These are phyloP conservation scores for Cladorrhinum sp. DNA, from an alignment of 2,329 filamentous ascomycete species.

Conservation along the genomic window DNA sequence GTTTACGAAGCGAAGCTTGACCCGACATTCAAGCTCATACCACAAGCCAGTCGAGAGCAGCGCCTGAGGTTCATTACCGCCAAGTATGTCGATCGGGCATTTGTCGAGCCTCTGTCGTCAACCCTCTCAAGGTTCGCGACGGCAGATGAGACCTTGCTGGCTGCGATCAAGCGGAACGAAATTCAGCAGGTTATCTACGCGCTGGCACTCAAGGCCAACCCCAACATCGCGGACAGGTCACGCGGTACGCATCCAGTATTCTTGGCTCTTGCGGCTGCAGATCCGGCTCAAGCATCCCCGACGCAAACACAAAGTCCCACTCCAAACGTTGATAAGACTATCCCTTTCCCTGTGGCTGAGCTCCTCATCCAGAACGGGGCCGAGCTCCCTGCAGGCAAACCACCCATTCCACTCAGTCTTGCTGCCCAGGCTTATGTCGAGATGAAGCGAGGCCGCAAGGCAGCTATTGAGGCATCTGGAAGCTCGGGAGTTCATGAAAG, in stretches of 20 bases:
- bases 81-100: constrained; percentile 86
- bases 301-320: constrained; percentile 40
- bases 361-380: constrained; percentile 91
- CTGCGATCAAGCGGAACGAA: constrained; percentile 94
- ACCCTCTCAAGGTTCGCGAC: constrained; percentile 73
- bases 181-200: constrained; percentile 91
- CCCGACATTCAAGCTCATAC: constrained; percentile 65
- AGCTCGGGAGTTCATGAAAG: constrained; percentile 46
- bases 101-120: constrained; percentile 72
- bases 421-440: constrained; percentile 83
- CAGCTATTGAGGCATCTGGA: constrained; percentile 38
- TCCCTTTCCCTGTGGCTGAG: constrained; percentile 86
- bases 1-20: constrained; percentile 91
- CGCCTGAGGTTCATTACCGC: constrained; percentile 90
- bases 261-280: constrained; percentile 85
- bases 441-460: constrained; percentile 60
- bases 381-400: constrained; percentile 71
- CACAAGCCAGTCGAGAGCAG: constrained; percentile 82
- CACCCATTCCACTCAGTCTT: constrained; percentile 78
- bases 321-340: constrained; percentile 47
- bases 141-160: constrained; percentile 83
- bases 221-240: constrained; percentile 81
- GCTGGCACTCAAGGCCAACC: constrained; percentile 79
- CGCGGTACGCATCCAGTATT: constrained; percentile 86
- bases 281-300: constrained; percentile 72